These are phyloP conservation scores for Colletotrichum orchidophilum DNA, from an alignment of 2,329 filamentous ascomycete species.

Conservation along the genomic window DNA sequence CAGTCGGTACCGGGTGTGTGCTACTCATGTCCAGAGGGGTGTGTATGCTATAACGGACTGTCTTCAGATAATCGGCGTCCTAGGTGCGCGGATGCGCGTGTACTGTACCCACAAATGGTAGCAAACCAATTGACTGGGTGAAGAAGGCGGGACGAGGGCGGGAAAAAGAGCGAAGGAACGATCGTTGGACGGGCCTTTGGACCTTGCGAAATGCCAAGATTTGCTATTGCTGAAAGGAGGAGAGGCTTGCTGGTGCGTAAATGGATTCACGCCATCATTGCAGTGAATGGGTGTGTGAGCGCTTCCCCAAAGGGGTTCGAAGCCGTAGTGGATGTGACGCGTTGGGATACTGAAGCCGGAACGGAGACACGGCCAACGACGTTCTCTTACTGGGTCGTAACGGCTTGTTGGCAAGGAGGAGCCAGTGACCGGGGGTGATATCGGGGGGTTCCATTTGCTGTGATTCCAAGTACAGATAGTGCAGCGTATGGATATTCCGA, in stretches of 20 bases:
- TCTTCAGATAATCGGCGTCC: not conserved
- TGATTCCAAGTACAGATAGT: not conserved
- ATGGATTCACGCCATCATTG: conserved; percentile 18
- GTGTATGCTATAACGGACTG: not conserved
- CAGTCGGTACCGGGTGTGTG: conserved; percentile 1
- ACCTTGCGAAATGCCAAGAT: conserved; percentile 2
- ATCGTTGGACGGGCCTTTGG: not conserved
- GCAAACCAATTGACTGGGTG: not conserved
- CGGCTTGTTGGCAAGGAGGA: not conserved
- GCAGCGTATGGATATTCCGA: not conserved
- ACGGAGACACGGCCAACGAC: not conserved
- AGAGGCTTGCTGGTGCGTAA: not conserved
- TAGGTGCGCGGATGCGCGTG: not conserved
- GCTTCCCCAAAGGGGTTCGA: not conserved
- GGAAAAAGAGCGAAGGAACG: not conserved
- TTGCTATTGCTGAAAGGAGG: not conserved
- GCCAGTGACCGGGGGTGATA: not conserved
- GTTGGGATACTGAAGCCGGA: conserved; percentile 11
- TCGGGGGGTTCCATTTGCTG: not conserved
- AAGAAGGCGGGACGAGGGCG: not conserved
- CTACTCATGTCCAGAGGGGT: not conserved
- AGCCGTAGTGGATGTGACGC: not conserved
- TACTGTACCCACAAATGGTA: not conserved
- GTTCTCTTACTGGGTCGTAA: not conserved
- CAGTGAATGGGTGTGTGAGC: conserved; percentile 15